Conservation (phyloP, 192 early-diverging fungal species). For the Haplosporangium gracile region DNA sequence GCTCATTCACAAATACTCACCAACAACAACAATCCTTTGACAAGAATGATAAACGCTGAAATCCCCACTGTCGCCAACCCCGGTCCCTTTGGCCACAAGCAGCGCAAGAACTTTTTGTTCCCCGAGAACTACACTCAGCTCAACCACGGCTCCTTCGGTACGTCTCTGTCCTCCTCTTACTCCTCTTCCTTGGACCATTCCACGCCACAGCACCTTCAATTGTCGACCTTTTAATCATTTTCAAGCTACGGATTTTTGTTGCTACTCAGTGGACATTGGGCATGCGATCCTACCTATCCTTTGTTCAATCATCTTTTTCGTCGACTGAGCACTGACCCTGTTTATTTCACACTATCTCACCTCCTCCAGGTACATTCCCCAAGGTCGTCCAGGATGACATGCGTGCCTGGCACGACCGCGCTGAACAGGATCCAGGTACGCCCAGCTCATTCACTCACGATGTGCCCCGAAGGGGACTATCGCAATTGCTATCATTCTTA, state of each 20-base stretch:
- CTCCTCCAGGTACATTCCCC: constrained; percentile 37
- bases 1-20: not conserved
- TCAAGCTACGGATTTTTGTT: too few relatives aligned
- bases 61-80: constrained; percentile 45
- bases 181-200: too few relatives aligned
- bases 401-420: constrained; percentile 27
- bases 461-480: not conserved
- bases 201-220: too few relatives aligned
- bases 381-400: constrained; percentile 42
- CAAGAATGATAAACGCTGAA: not conserved
- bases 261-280: too few relatives aligned
- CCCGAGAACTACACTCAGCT: constrained; percentile 62
- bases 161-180: constrained; percentile 11
- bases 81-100: constrained; percentile 59
- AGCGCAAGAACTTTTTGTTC: constrained; percentile 63
- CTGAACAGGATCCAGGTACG: constrained; percentile 33
- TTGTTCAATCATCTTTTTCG: too few relatives aligned
- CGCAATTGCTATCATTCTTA: not conserved
- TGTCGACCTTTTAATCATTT: too few relatives aligned
- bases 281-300: too few relatives aligned
- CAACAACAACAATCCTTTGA: not conserved
- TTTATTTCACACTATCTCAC: too few relatives aligned
- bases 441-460: not conserved
- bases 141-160: constrained; percentile 79
- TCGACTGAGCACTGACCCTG: too few relatives aligned